phyloP scores from a whole-genome alignment of 2,329 filamentous ascomycete species.

The Ophiocordyceps camponoti-floridani region DNA sequence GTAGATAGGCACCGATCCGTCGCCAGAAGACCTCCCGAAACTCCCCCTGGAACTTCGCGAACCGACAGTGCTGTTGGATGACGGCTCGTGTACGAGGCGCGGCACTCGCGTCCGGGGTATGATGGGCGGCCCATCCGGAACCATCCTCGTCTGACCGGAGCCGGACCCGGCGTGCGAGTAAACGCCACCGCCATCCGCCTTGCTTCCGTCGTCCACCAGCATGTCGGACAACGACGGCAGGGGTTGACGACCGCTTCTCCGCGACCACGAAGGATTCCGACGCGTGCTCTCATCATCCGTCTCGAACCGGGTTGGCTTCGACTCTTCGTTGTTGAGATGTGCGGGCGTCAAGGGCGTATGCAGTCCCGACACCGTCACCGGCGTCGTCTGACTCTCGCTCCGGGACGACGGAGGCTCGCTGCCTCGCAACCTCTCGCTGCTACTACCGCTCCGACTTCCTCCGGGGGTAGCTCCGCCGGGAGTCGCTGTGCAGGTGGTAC shows the following conservation, averaged over 20 bases:
- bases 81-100: slow-evolving; percentile 25
- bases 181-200: slow-evolving; percentile 1
- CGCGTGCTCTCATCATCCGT: slow-evolving; percentile 9
- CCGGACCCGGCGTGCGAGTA: slow-evolving; percentile 4
- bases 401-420: slow-evolving; percentile 29
- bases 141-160: slow-evolving; percentile 5
- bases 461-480: slow-evolving; percentile 16
- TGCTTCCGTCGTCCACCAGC: slow-evolving; percentile 22
- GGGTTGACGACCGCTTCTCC: slow-evolving; percentile 6
- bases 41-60: slow-evolving; percentile 20
- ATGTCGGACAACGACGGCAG: slow-evolving; percentile 30
- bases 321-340: slow-evolving; percentile 23
- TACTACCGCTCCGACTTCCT: slow-evolving; percentile 16
- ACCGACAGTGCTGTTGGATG: slow-evolving; percentile 23
- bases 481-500: slow-evolving; percentile 21
- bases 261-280: slow-evolving; percentile 9
- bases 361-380: slow-evolving; percentile 10
- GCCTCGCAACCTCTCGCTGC: slow-evolving; percentile 26
- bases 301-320: slow-evolving; percentile 19
- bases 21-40: slow-evolving; percentile 23
- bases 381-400: slow-evolving; percentile 24
- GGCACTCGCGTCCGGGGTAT: slow-evolving; percentile 14
- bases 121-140: slow-evolving; percentile 11
- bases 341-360: slow-evolving; percentile 7
- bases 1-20: slow-evolving; percentile 35